Percentiles rank a stretch among this genome's conserved stretches.
Conservation (phyloP, 345 rosid species). For the Brassica carinata region DNA sequence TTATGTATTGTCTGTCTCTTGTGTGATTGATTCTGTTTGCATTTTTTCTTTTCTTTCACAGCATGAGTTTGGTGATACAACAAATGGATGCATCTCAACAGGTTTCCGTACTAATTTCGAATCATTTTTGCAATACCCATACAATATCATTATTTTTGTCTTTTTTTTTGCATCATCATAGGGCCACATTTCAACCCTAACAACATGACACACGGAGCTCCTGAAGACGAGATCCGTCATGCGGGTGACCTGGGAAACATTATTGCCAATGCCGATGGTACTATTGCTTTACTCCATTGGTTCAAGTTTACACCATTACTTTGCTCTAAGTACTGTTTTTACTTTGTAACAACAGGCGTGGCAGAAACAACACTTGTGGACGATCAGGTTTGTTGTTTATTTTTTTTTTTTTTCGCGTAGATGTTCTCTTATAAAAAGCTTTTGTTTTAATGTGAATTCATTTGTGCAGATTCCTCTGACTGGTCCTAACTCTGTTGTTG, state of each 20-base stretch:
- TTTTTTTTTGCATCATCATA: slow-evolving; percentile 6
- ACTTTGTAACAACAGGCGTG: slow-evolving; percentile 56
- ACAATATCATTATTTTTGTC: background rate
- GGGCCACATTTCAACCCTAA: slow-evolving; percentile 98
- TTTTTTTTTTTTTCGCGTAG: background rate
- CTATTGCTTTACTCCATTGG: slow-evolving; percentile 28
- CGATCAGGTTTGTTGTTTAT: slow-evolving; percentile 54
- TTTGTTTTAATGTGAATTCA: slow-evolving; percentile 1
- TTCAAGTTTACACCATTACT: background rate
- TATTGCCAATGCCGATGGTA: slow-evolving; percentile 81
- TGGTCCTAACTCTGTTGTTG: slow-evolving; percentile 78
- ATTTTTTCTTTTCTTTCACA: slow-evolving; percentile 16
- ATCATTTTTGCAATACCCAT: background rate
- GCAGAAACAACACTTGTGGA: slow-evolving; percentile 92
- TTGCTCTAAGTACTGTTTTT: background rate
- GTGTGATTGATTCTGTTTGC: background rate
- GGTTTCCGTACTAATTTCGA: slow-evolving; percentile 44
- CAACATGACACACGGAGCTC: slow-evolving; percentile 89
- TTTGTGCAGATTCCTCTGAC: slow-evolving; percentile 67
- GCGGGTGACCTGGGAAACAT: slow-evolving; percentile 99
- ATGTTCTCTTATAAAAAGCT: background rate
- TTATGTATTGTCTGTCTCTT: background rate
- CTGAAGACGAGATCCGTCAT: slow-evolving; percentile 88
- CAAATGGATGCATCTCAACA: slow-evolving; percentile 97
- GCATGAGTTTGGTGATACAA: slow-evolving; percentile 98